Evolutionary conservation across 352 stramenopile species (phyloP).

Genomic region (Phytophthora gonapodyides): DNA sequence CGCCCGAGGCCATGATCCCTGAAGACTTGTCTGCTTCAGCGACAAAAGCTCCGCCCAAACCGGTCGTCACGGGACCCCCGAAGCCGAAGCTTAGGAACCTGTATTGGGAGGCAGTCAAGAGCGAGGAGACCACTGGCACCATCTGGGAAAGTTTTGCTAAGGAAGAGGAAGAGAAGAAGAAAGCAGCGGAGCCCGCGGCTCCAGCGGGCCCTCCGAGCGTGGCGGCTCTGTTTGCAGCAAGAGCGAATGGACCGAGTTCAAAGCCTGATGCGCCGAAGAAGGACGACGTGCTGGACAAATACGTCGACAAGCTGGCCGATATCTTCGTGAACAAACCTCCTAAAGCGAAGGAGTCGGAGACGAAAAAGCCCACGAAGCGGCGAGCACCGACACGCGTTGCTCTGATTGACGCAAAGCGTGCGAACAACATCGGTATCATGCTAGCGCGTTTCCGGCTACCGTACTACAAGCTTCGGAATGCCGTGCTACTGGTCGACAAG

Average conservation of each 20-base stretch:
- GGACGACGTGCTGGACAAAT: conserved; percentile 64
- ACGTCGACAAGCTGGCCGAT: conserved; percentile 64
- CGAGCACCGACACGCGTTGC: conserved; percentile 73
- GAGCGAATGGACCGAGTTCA: conserved; percentile 22
- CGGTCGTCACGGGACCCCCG: conserved; percentile 45
- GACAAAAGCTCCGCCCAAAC: conserved; percentile 35
- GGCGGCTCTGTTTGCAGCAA: conserved; percentile 46
- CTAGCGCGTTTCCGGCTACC: conserved; percentile 81
- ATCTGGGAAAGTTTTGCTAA: conserved; percentile 77
- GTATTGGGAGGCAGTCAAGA: conserved; percentile 83
- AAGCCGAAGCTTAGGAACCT: conserved; percentile 86
- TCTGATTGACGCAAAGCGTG: conserved; percentile 82
- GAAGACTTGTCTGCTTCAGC: conserved; percentile 38
- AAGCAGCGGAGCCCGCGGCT: conserved; percentile 7
- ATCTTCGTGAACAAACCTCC: conserved; percentile 86
- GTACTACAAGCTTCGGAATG: conserved; percentile 77
- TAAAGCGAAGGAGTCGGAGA: conserved; percentile 56
- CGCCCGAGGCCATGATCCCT: conserved; percentile 70
- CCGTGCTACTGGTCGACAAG: conserved; percentile 82
- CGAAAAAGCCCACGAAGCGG: conserved; percentile 62
- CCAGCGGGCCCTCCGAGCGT: conserved; percentile 33
- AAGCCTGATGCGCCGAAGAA: conserved; percentile 33
- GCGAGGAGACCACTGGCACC: conserved; percentile 56
- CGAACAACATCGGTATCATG: conserved; percentile 91
- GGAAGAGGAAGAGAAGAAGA: conserved; percentile 37